These are phyloP conservation scores for Annulohypoxylon moriforme DNA, from an alignment of 495 filamentous ascomycete genomes.

Conservation along the genomic window DNA sequence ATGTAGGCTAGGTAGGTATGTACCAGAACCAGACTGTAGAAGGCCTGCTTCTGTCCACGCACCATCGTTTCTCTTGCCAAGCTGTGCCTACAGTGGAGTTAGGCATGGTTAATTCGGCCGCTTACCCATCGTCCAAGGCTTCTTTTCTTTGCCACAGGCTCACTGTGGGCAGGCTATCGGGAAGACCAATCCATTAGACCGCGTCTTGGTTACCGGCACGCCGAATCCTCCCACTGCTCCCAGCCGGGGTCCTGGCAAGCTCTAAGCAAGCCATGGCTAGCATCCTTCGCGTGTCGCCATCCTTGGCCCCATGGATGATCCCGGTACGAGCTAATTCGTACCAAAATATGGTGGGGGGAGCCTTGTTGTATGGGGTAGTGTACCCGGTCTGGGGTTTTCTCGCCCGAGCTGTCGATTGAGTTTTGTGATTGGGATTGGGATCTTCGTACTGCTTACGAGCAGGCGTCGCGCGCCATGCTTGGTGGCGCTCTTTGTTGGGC, in stretches of 20 bases:
- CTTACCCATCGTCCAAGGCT: constrained; percentile 31
- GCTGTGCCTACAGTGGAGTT: constrained; percentile 26
- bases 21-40: not conserved
- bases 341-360: constrained; percentile 27
- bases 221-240: constrained; percentile 13
- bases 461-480: not conserved
- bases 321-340: constrained; percentile 29
- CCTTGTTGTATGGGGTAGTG: constrained; percentile 24
- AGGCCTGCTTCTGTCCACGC: constrained; percentile 11
- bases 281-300: constrained; percentile 38
- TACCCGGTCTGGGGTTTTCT: constrained; percentile 37
- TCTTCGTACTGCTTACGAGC: constrained; percentile 31
- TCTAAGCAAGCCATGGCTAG: constrained; percentile 11
- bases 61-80: constrained; percentile 31
- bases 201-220: constrained; percentile 31
- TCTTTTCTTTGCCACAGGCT: constrained; percentile 29
- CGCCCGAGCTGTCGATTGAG: constrained; percentile 17
- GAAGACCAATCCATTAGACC: constrained; percentile 20
- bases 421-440: constrained; percentile 30
- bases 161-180: constrained; percentile 22
- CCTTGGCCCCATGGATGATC: constrained; percentile 35
- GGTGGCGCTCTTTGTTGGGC: constrained; percentile 28
- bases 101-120: constrained; percentile 36
- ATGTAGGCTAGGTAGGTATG: not conserved
- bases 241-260: constrained; percentile 1